Evolutionary conservation across 1,139 yeast genomes (phyloP).

Genomic region (Taiozyma sp.): DNA sequence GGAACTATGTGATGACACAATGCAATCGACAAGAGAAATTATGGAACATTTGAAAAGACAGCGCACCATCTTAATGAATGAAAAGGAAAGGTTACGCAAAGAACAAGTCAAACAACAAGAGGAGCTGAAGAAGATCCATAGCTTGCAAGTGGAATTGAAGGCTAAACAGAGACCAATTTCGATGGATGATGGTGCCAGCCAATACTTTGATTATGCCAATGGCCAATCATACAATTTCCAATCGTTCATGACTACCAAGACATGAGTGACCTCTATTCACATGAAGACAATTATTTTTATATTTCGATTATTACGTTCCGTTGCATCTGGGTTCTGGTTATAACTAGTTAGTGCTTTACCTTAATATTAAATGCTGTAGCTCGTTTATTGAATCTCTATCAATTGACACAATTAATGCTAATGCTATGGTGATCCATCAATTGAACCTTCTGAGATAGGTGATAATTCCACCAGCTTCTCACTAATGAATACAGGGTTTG

Average conservation of each 20-base stretch:
- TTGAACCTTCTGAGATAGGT: conserved; percentile 23
- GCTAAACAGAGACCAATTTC: conserved; percentile 1
- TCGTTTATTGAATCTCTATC: not conserved
- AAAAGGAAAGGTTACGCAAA: conserved; percentile 9
- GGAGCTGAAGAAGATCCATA: conserved; percentile 7
- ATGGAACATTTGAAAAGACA: conserved; percentile 21
- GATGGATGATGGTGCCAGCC: conserved; percentile 2
- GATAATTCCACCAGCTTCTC: conserved; percentile 17
- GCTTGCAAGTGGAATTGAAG: conserved; percentile 9
- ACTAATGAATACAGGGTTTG: conserved; percentile 16
- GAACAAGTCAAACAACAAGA: conserved; percentile 10
- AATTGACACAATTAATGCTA: not conserved
- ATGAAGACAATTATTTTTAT: not conserved
- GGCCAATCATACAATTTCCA: conserved; percentile 12
- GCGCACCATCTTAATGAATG: conserved; percentile 15
- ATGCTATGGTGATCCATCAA: conserved; percentile 15
- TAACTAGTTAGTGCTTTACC: not conserved
- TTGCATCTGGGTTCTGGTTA: not conserved
- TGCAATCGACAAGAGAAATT: conserved; percentile 15
- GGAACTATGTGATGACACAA: conserved; percentile 22
- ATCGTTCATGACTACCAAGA: conserved; percentile 9
- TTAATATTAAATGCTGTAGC: not conserved
- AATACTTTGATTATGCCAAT: conserved; percentile 16
- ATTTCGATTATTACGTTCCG: not conserved
- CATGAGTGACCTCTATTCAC: not conserved